A percentile compares a stretch with the other conserved stretches of the same genome.
Conservation (phyloP, 371 early-diverging fungal species). For the Lichtheimia ornata region DNA sequence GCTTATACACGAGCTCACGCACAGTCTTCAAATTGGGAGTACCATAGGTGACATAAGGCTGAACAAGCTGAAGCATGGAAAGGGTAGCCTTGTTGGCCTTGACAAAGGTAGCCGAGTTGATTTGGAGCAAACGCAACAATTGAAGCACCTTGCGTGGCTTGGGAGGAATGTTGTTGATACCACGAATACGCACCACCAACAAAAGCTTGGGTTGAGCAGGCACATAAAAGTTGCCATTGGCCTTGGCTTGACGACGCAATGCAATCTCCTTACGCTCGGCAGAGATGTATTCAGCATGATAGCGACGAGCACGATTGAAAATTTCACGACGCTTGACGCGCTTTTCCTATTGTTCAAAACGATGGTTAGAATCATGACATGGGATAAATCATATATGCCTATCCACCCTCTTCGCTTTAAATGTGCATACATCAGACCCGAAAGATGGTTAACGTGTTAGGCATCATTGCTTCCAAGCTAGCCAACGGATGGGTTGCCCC, state of each 20-base stretch:
- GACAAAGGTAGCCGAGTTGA: constrained; percentile 99
- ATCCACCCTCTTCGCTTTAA: not conserved
- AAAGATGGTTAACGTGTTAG: constrained; percentile 77
- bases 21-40: constrained; percentile 98
- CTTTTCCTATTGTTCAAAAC: constrained; percentile 63
- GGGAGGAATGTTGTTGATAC: constrained; percentile 98
- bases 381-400: not conserved
- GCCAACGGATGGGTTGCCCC: constrained; percentile 41
- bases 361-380: not conserved
- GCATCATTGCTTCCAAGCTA: constrained; percentile 64
- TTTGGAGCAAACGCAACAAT: constrained; percentile 97
- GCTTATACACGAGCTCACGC: constrained; percentile 99
- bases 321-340: constrained; percentile 88
- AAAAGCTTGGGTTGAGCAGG: constrained; percentile 97
- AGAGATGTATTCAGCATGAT: constrained; percentile 93
- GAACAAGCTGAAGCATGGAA: constrained; percentile 97
- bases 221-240: constrained; percentile 91
- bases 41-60: constrained; percentile 97
- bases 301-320: constrained; percentile 97
- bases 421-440: constrained; percentile 69
- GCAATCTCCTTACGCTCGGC: constrained; percentile 87
- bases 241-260: constrained; percentile 90
- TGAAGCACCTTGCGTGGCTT: constrained; percentile 99
- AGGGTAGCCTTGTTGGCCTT: constrained; percentile 97
- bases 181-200: constrained; percentile 96